phyloP scores from a whole-genome alignment of 1,284 basidiomycete species.

The Tausonia pullulans region DNA sequence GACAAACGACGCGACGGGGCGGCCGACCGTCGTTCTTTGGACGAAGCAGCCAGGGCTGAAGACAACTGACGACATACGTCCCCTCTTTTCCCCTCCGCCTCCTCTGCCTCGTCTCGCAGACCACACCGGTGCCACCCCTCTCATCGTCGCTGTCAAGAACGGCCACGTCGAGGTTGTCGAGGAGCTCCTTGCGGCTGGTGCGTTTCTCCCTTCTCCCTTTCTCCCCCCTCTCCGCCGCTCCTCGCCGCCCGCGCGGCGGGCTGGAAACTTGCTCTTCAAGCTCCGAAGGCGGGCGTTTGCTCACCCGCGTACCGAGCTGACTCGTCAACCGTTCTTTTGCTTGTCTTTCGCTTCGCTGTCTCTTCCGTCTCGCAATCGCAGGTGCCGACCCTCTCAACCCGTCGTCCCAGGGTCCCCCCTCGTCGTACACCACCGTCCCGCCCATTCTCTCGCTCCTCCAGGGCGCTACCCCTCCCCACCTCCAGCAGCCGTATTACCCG shows the following conservation, averaged over 20 bases:
- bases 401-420: constrained; percentile 11
- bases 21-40: too few species aligned
- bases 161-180: constrained; percentile 31
- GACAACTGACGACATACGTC: not conserved
- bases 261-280: not conserved
- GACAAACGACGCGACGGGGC: too few species aligned
- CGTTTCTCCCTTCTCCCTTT: not conserved
- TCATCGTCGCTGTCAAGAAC: constrained; percentile 34
- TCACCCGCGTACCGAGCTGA: not conserved
- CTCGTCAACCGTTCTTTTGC: not conserved
- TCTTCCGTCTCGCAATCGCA: not conserved
- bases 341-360: not conserved
- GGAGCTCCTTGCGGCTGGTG: constrained; percentile 30
- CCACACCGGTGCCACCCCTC: constrained; percentile 33
- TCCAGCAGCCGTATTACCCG: not conserved
- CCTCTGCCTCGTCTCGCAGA: not conserved
- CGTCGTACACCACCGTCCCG: constrained; percentile 7
- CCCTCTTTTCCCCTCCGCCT: not conserved
- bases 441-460: constrained; percentile 11
- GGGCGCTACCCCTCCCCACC: not conserved
- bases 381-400: constrained; percentile 16
- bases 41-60: not conserved
- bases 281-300: not conserved
- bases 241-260: not conserved
- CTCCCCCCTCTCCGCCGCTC: not conserved